These are phyloP conservation scores for Sclerotinia trifoliorum DNA, from an alignment of 2,329 filamentous ascomycete genomes.

Conservation along the genomic window DNA sequence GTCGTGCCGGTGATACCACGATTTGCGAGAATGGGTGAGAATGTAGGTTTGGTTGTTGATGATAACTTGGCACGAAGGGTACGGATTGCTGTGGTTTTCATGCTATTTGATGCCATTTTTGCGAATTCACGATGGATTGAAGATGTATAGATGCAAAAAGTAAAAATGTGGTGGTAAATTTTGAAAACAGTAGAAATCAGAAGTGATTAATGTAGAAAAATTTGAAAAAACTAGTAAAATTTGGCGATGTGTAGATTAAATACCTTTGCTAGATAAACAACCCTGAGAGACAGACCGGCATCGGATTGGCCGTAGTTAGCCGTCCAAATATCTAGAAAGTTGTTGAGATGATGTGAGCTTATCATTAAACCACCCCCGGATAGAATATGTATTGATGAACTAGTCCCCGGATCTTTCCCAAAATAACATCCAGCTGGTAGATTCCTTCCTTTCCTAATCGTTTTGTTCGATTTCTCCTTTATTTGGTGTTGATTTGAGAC, in stretches of 20 bases:
- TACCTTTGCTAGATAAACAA: conserved; percentile 11
- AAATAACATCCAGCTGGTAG: neutral
- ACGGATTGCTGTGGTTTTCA: conserved; percentile 15
- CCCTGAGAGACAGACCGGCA: conserved; percentile 3
- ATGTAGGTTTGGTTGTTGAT: conserved; percentile 3
- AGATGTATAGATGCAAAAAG: neutral
- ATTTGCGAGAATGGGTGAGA: conserved; percentile 10
- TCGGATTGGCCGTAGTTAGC: neutral
- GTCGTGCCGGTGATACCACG: conserved; percentile 21
- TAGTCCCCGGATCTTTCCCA: neutral
- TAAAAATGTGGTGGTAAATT: neutral
- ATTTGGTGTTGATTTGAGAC: conserved; percentile 1
- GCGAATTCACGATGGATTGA: neutral
- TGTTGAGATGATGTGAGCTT: conserved; percentile 1
- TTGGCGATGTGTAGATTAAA: conserved; percentile 12
- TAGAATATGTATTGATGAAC: neutral
- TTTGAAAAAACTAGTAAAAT: neutral
- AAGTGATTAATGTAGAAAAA: neutral
- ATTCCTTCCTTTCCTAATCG: neutral
- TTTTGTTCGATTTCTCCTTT: neutral
- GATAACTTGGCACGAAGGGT: conserved; percentile 19
- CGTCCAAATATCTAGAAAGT: neutral
- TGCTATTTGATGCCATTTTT: conserved; percentile 19
- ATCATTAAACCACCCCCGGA: neutral
- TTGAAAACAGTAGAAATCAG: neutral